These are phyloP conservation scores for Aspergillus haitiensis DNA, from an alignment of 495 filamentous ascomycete genomes.

Conservation along the genomic window DNA sequence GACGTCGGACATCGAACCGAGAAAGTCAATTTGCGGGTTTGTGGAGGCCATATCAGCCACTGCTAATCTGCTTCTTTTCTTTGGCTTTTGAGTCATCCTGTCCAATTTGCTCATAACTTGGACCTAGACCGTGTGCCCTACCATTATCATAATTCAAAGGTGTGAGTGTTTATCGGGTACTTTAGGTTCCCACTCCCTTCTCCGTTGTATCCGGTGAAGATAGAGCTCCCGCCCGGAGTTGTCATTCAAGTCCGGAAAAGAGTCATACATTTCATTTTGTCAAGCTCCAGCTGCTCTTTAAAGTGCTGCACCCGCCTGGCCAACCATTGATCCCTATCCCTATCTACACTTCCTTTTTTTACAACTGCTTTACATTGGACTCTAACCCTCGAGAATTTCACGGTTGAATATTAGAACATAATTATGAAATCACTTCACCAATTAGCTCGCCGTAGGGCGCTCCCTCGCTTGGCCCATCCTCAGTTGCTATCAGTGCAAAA, in stretches of 20 bases:
- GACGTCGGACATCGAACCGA: constrained; percentile 23
- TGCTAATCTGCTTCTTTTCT: constrained; percentile 6
- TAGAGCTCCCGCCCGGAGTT: constrained; percentile 31
- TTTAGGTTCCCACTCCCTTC: neutral
- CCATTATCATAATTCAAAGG: neutral
- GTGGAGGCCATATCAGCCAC: constrained; percentile 1
- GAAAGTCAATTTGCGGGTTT: constrained; percentile 11
- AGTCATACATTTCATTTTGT: constrained; percentile 21
- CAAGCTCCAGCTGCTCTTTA: constrained; percentile 19
- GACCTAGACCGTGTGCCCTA: neutral
- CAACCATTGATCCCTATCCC: constrained; percentile 11
- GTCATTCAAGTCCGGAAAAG: constrained; percentile 31
- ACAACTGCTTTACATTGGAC: constrained; percentile 2
- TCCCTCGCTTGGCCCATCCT: constrained; percentile 29
- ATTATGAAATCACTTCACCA: constrained; percentile 45
- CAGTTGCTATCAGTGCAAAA: constrained; percentile 32
- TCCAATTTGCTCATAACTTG: neutral
- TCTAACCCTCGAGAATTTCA: constrained; percentile 1
- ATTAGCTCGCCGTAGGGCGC: constrained; percentile 41
- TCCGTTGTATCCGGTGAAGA: neutral
- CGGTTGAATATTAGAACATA: neutral
- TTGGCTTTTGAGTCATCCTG: constrained; percentile 7
- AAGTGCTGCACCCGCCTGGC: constrained; percentile 20
- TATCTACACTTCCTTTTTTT: constrained; percentile 12
- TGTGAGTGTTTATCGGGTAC: constrained; percentile 6